phyloP scores from a whole-genome alignment of 192 early-diverging fungal genomes.

The Coemansia sp. region DNA sequence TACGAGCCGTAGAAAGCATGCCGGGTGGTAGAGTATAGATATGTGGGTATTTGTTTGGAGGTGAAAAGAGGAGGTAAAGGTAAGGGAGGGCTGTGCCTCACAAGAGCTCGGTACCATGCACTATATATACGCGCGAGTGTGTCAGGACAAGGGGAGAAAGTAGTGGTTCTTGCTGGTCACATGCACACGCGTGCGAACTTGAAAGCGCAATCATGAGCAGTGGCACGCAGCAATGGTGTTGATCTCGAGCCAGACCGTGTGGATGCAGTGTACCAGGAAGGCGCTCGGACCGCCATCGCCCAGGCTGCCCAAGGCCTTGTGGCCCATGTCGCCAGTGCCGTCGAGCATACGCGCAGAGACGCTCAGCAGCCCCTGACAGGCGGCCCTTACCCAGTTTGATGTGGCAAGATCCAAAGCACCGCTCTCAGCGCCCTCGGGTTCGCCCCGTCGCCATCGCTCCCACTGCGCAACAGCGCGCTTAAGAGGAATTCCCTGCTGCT shows the following conservation, averaged over 20 bases:
- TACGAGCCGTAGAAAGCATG: neutral
- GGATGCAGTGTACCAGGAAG: slow-evolving; percentile 19
- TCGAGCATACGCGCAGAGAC: neutral
- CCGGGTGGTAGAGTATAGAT: neutral
- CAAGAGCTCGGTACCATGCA: neutral
- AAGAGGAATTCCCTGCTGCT: slow-evolving; percentile 1
- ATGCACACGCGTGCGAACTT: slow-evolving; percentile 10
- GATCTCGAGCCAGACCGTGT: slow-evolving; percentile 26
- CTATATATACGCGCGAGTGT: neutral
- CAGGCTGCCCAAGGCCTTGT: neutral
- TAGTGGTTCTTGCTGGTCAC: slow-evolving; percentile 11
- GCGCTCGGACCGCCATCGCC: neutral
- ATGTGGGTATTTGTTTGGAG: neutral
- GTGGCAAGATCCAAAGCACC: neutral
- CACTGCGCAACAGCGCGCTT: slow-evolving; percentile 23
- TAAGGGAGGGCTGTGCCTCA: no score
- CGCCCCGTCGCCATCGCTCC: slow-evolving; percentile 35
- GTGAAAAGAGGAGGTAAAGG: neutral
- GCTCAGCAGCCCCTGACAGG: slow-evolving; percentile 11
- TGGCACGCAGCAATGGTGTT: slow-evolving; percentile 10
- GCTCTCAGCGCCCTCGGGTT: neutral
- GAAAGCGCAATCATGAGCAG: neutral
- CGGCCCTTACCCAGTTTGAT: slow-evolving; percentile 9
- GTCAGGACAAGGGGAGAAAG: neutral
- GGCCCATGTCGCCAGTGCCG: neutral